Conservation (phyloP, 225 moss, liverwort and hornwort genomes). For the Thuidium tamariscinum region DNA sequence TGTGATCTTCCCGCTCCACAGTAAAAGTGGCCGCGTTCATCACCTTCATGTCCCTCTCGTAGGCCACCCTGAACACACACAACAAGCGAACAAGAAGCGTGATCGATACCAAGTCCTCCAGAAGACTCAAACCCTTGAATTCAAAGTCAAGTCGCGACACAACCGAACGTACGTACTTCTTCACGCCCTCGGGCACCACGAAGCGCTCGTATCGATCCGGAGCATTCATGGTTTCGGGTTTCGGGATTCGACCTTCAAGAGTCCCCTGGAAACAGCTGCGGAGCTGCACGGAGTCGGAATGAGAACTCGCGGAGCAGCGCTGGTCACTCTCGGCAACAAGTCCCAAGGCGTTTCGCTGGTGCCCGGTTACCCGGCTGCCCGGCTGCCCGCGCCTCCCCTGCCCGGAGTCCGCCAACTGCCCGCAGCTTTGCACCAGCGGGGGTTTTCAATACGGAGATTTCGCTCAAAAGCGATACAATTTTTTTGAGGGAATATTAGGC, state of each 20-base stretch:
- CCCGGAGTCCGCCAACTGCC: not conserved
- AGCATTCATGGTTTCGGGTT: slow-evolving; percentile 14
- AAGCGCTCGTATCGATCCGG: slow-evolving; percentile 69
- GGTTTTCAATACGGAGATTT: too few relatives aligned
- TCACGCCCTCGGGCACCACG: slow-evolving; percentile 99
- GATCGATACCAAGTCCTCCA: not conserved
- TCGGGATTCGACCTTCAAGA: not conserved
- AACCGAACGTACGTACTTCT: slow-evolving; percentile 43
- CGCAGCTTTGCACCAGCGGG: too few relatives aligned
- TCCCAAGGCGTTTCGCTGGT: not conserved
- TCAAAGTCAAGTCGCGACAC: not conserved
- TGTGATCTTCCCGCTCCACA: slow-evolving; percentile 87
- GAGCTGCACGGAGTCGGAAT: not conserved
- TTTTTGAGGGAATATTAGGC: too few relatives aligned
- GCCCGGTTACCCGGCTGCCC: not conserved
- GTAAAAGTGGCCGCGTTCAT: slow-evolving; percentile 71
- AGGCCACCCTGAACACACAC: slow-evolving; percentile 53
- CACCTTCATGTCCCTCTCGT: slow-evolving; percentile 91
- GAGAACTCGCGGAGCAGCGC: accelerated
- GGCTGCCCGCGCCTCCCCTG: not conserved
- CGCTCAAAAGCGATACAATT: too few relatives aligned
- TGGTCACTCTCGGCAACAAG: not conserved
- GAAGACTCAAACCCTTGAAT: not conserved
- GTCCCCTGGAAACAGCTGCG: too few relatives aligned
- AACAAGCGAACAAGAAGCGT: not conserved